Base-by-base conservation (phyloP, 2,329 filamentous ascomycete species). In the Amesomyces nigricolor region DNA sequence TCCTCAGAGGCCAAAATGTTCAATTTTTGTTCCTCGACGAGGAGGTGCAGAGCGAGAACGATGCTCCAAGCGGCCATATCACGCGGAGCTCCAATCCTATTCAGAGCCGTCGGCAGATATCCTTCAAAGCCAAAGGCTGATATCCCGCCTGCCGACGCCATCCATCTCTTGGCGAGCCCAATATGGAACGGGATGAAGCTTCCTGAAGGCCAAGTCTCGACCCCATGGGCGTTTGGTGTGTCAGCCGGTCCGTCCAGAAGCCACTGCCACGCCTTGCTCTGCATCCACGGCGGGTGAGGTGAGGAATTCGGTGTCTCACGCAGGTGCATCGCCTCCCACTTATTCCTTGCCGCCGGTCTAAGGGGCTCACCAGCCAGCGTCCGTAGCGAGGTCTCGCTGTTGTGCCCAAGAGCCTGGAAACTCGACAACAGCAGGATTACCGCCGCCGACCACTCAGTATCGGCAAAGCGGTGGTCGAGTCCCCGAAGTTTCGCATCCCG, bases 1-100 rank as follows among this genome's bases (percentile, higher is more conserved):
- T 73, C 72, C 49, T 78, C 75, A 0, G 75, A 71, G 0, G 71
- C 70, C 59, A 77, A 75, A 4, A 85, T 80, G 58, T 89, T 83
- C 1, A 99, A 79, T 67, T 95, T 97, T 59, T 88, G 79, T 68
- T 99, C 94, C 68, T 99, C 92, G 0, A 88, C 79, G n/a, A 95
- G 75, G 3, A 97, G 76, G 71, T 99, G 94, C 11, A 99, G 75
- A 0, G 82, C 87, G 61, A 95, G 75, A 38, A 92, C 79, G 50
- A 88, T 77, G 65, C 88, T 81, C 67, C 86, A 74, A 35, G 87
- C 78, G 53, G 83, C 72, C 65, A 77, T 85, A 54, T 80, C 77
- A 43, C 83, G 79, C 48, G 77, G 76, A 54, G 82, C 80, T 38
- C 79, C 73, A 53, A 76, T 79, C 50, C 78, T 72, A 47, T 70